Percentiles rank a stretch among this genome's conserved stretches.
phyloP scores from a whole-genome alignment of 768 basidiomycete species.

The Amanita rimosa region DNA sequence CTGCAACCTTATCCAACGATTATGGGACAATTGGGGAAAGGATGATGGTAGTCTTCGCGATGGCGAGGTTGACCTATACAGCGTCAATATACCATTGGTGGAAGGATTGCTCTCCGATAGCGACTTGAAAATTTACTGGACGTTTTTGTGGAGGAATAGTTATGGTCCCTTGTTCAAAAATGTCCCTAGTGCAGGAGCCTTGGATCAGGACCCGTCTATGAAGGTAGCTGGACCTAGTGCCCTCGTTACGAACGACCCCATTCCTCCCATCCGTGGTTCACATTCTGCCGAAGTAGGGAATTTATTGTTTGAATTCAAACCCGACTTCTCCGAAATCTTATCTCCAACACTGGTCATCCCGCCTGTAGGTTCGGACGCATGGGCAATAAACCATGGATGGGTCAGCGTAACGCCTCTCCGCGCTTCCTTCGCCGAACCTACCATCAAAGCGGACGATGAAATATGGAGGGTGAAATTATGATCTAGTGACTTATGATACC shows the following conservation, averaged over 20 bases:
- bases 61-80: slow-evolving; percentile 74
- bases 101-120: slow-evolving; percentile 46
- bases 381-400: slow-evolving; percentile 62
- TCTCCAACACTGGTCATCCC: slow-evolving; percentile 43
- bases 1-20: slow-evolving; percentile 51
- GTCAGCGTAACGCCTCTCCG: slow-evolving; percentile 72
- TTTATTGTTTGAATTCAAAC: slow-evolving; percentile 66
- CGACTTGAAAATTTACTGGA: slow-evolving; percentile 67
- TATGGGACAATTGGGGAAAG: slow-evolving; percentile 81
- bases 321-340: slow-evolving; percentile 57
- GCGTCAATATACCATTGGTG: slow-evolving; percentile 79
- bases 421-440: slow-evolving; percentile 64
- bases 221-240: slow-evolving; percentile 35
- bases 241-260: slow-evolving; percentile 12
- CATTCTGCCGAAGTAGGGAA: slow-evolving; percentile 15
- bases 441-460: slow-evolving; percentile 25
- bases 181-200: slow-evolving; percentile 13
- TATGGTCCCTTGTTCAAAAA: slow-evolving; percentile 74
- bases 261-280: slow-evolving; percentile 3
- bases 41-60: slow-evolving; percentile 47
- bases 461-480: slow-evolving; percentile 50
- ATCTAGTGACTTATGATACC: slow-evolving; percentile 12
- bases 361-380: slow-evolving; percentile 74
- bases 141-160: slow-evolving; percentile 74
- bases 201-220: slow-evolving; percentile 11